Conservation (phyloP, 495 filamentous ascomycete genomes). For the Entonaema liquescens region DNA sequence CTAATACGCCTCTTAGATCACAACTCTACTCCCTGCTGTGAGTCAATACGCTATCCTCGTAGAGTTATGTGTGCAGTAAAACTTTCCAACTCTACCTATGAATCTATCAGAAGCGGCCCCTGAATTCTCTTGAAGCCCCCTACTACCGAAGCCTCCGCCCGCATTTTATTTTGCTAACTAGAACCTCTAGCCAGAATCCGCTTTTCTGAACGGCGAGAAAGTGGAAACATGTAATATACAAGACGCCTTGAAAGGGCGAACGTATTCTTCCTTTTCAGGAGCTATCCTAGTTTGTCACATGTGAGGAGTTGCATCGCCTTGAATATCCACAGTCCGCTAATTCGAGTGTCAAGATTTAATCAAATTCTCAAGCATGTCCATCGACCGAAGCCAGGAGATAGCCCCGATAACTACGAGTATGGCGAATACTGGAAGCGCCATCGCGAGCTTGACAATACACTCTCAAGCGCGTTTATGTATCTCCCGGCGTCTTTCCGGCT, state of each 20-base stretch:
- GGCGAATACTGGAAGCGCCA: constrained; percentile 58
- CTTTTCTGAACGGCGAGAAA: constrained; percentile 48
- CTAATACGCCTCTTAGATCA: constrained; percentile 45
- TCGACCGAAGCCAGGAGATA: constrained; percentile 50
- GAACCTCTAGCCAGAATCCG: constrained; percentile 47
- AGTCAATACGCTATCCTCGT: constrained; percentile 9
- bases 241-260: constrained; percentile 48
- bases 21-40: constrained; percentile 54
- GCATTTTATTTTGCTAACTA: constrained; percentile 18
- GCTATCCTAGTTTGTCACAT: constrained; percentile 52
- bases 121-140: neutral
- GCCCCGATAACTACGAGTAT: constrained; percentile 49
- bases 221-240: constrained; percentile 48
- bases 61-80: neutral
- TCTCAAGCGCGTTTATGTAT: constrained; percentile 58
- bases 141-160: neutral
- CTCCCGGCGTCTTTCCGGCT: constrained; percentile 54
- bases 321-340: constrained; percentile 7
- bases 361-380: constrained; percentile 54
- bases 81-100: neutral
- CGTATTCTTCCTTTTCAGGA: constrained; percentile 53
- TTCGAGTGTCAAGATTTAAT: constrained; percentile 41
- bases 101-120: neutral
- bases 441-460: constrained; percentile 55
- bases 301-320: constrained; percentile 10